A percentile compares a stretch with the other conserved stretches of the same genome.
Conservation (phyloP, 768 basidiomycete genomes). For the Panaeolus papilionaceus region DNA sequence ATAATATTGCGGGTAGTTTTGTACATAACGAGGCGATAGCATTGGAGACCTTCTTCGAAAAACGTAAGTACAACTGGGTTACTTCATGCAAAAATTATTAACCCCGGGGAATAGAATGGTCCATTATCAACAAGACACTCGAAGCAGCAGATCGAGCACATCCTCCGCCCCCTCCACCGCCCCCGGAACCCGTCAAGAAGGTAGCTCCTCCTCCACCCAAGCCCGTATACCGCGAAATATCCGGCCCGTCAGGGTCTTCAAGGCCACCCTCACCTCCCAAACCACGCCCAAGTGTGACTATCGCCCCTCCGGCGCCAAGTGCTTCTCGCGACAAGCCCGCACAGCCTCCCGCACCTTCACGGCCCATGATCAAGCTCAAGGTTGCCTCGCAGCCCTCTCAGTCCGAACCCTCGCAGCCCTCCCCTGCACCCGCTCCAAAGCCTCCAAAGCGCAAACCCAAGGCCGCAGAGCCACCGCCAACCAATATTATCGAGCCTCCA, state of each 20-base stretch:
- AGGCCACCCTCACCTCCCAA: conserved; percentile 22
- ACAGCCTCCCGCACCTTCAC: conserved; percentile 35
- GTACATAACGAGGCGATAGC: conserved; percentile 78
- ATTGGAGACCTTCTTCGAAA: conserved; percentile 85
- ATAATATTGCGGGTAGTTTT: conserved; percentile 76
- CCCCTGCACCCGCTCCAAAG: conserved; percentile 40
- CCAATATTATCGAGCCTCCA: conserved; percentile 43
- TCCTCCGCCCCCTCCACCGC: conserved; percentile 23
- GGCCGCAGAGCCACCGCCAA: conserved; percentile 46
- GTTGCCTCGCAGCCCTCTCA: conserved; percentile 49
- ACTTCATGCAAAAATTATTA: background rate
- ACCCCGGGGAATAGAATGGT: conserved; percentile 68
- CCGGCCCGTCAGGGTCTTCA: background rate
- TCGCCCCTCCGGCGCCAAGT: background rate
- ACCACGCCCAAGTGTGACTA: conserved; percentile 20
- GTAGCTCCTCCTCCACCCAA: conserved; percentile 28
- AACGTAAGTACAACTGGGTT: conserved; percentile 56
- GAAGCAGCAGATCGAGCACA: conserved; percentile 66
- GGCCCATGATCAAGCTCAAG: conserved; percentile 74
- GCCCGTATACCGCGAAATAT: conserved; percentile 16
- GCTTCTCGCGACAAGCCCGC: conserved; percentile 9
- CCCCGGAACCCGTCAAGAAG: conserved; percentile 22
- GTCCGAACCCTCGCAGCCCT: conserved; percentile 32
- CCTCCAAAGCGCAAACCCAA: conserved; percentile 50
- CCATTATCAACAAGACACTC: conserved; percentile 83